These are phyloP conservation scores for Teratosphaeria pseudoeucalypti DNA, from an alignment of 2,329 filamentous ascomycete genomes.

Conservation along the genomic window DNA sequence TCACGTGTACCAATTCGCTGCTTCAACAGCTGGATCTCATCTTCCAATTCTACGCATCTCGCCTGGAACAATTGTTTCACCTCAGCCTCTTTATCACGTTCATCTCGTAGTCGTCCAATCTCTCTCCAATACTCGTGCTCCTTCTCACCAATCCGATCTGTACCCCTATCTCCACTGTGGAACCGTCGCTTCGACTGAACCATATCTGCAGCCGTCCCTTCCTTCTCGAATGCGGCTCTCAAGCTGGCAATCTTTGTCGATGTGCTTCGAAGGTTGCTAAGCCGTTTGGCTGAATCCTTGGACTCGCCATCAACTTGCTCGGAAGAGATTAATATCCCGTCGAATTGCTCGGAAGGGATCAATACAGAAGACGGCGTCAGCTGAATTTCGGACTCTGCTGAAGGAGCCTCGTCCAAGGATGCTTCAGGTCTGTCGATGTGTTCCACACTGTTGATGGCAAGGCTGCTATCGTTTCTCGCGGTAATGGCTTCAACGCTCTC, in stretches of 20 bases:
- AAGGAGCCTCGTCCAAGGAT: not conserved
- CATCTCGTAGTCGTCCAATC: slow-evolving; percentile 9
- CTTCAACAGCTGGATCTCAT: slow-evolving; percentile 5
- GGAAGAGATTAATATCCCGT: slow-evolving; percentile 2
- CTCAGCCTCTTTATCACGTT: slow-evolving; percentile 15
- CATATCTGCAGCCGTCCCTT: slow-evolving; percentile 1
- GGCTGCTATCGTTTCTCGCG: not conserved
- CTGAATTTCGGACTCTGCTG: not conserved
- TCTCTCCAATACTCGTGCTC: slow-evolving; percentile 7
- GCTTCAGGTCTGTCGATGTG: not conserved
- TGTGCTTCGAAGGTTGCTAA: slow-evolving; percentile 10
- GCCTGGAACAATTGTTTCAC: slow-evolving; percentile 3
- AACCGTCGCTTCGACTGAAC: not conserved
- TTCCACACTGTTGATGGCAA: not conserved
- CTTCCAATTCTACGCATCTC: slow-evolving; percentile 6
- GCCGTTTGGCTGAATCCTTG: not conserved
- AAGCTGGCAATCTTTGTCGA: slow-evolving; percentile 21
- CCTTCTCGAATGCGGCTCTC: slow-evolving; percentile 19
- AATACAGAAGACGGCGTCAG: not conserved
- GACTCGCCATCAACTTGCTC: slow-evolving; percentile 5
- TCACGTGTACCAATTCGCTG: slow-evolving; percentile 1
- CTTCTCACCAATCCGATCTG: not conserved
- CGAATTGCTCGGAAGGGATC: not conserved
- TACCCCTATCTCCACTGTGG: not conserved
- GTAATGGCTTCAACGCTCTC: not conserved